Conservation (phyloP, 352 stramenopile species). For the Blastocystis sp. region DNA sequence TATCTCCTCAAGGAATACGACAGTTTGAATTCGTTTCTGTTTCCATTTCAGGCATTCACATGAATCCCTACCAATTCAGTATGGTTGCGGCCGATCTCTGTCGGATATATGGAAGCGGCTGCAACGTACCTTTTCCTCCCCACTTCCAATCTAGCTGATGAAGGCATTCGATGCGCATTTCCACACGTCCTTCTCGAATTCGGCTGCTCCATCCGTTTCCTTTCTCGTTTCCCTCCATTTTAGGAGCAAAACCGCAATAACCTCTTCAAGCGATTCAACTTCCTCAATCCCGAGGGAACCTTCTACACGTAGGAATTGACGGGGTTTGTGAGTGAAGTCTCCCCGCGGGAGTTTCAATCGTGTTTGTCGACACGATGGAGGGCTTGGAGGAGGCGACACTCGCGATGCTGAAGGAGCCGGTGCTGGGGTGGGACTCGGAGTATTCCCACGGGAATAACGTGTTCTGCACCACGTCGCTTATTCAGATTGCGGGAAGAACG, state of each 20-base stretch:
- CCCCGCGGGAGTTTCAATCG: neutral
- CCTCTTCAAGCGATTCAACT: neutral
- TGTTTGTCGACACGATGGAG: neutral
- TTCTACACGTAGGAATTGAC: neutral
- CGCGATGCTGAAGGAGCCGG: neutral
- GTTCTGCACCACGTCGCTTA: neutral
- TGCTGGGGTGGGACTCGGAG: slow-evolving; percentile 3
- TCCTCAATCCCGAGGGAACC: neutral
- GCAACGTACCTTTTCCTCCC: too few species aligned
- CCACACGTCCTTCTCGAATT: too few species aligned
- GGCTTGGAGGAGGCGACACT: neutral
- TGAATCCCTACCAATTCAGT: too few species aligned
- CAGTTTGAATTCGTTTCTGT: neutral
- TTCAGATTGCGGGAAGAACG: neutral
- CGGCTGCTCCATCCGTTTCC: neutral
- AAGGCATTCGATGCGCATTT: neutral
- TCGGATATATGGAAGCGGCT: too few species aligned
- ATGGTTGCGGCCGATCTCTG: too few species aligned
- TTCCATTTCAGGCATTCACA: too few species aligned
- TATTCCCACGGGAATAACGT: neutral
- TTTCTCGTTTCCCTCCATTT: neutral
- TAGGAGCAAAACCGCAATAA: neutral
- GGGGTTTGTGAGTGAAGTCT: neutral
- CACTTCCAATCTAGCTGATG: neutral
- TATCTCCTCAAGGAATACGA: neutral